Conservation (phyloP, 768 basidiomycete genomes). For the Lactarius hengduanensis region DNA sequence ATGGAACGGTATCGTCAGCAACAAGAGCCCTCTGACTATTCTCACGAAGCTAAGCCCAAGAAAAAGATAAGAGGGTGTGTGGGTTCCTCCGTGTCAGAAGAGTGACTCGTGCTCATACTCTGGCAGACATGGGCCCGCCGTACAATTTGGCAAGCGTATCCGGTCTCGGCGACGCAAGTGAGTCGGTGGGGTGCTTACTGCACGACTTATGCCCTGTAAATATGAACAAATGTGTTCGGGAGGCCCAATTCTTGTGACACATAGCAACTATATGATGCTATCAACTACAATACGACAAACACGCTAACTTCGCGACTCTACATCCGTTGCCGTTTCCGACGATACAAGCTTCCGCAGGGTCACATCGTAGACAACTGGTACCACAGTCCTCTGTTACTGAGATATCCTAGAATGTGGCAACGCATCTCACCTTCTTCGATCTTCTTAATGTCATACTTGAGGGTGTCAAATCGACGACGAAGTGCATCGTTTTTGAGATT, state of each 20-base stretch:
- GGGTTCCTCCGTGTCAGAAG: slow-evolving; percentile 6
- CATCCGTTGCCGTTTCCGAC: slow-evolving; percentile 25
- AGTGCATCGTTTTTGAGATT: slow-evolving; percentile 80
- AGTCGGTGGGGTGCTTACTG: not conserved
- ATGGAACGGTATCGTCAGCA: slow-evolving; percentile 76
- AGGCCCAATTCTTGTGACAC: not conserved
- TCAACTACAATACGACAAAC: not conserved
- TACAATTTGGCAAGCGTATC: slow-evolving; percentile 73
- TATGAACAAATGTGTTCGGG: not conserved
- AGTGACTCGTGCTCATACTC: not conserved
- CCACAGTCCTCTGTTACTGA: slow-evolving; percentile 14
- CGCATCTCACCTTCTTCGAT: slow-evolving; percentile 71
- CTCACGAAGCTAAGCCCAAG: slow-evolving; percentile 63
- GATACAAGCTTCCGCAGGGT: slow-evolving; percentile 65
- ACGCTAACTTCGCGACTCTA: slow-evolving; percentile 21
- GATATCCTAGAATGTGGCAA: not conserved
- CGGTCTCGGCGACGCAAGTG: slow-evolving; percentile 46
- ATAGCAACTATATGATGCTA: not conserved
- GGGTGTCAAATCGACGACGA: slow-evolving; percentile 72
- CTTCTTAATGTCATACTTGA: slow-evolving; percentile 87
- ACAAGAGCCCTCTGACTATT: slow-evolving; percentile 54
- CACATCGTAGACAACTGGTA: slow-evolving; percentile 79
- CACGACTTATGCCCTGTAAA: not conserved
- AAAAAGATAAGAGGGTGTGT: slow-evolving; percentile 80
- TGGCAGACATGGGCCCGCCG: slow-evolving; percentile 67